Evolutionary conservation across 768 basidiomycete genomes (phyloP), one percentile per base, ranked within the genome.

Genomic region (Candolleomyces efflorescens): DNA sequence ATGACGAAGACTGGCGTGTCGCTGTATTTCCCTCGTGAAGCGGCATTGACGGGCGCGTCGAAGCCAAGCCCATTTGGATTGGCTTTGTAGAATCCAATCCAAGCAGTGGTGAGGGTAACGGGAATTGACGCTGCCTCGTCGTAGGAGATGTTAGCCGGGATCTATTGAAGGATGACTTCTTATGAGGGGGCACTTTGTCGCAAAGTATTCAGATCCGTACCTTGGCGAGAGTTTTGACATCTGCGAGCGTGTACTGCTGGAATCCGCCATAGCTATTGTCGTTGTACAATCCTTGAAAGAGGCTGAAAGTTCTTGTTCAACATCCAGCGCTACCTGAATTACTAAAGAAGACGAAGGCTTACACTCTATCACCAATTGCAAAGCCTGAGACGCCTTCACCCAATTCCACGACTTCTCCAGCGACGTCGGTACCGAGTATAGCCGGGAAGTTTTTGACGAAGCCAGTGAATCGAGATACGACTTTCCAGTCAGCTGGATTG

Each of bases 321-420:
- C n/a, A n/a, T n/a, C n/a, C n/a, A n/a, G n/a, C n/a, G n/a, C n/a
- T n/a, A n/a, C n/a, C n/a, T n/a, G n/a, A n/a, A n/a, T n/a, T n/a
- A n/a, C n/a, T n/a, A n/a, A n/a, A n/a, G n/a, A n/a, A n/a, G n/a
- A n/a, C n/a, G n/a, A n/a, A n/a, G 32, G 11, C 78, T 62, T 68
- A 82, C 81, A 85, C 80, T 65, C 75, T 71, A 64, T 85, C 82
- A 2, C 82, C 83, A 26, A 72, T 72, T 59, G 78, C 71, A 64
- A 83, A 78, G 32, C 70, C 69, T 13, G 68, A 73, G 7, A 86
- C 83, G 1, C 76, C 79, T 55, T 78, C 76, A 2, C 83, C 84
- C 46, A 85, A 71, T 32, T 69, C 74, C 22, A 75, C 77, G 5
- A 85, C 77, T 1, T 76, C 73, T 4, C 84, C 84, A 41, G 83